These are phyloP conservation scores for Xylaria telfairii DNA, from an alignment of 495 filamentous ascomycete genomes.

Conservation along the genomic window DNA sequence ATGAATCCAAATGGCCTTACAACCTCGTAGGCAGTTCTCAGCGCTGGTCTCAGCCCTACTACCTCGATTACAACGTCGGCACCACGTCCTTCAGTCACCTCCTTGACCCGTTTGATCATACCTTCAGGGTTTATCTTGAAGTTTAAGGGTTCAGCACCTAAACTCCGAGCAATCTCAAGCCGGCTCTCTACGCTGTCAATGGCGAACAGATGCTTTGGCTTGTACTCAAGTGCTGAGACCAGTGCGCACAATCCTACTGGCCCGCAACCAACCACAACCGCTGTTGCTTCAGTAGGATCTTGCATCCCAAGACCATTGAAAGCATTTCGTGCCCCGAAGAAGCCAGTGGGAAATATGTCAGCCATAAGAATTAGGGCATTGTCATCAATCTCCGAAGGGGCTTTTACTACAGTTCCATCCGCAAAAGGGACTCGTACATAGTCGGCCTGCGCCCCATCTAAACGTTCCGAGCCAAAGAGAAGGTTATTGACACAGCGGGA, in stretches of 20 bases:
- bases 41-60: conserved; percentile 82
- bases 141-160: conserved; percentile 89
- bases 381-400: conserved; percentile 76
- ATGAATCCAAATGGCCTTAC: conserved; percentile 88
- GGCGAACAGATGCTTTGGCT: conserved; percentile 81
- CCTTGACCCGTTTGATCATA: conserved; percentile 72
- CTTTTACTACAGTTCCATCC: conserved; percentile 79
- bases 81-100: conserved; percentile 81
- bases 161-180: conserved; percentile 73
- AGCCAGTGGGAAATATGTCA: conserved; percentile 87
- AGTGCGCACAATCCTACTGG: conserved; percentile 89
- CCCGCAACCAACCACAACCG: conserved; percentile 87
- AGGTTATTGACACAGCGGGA: conserved; percentile 78
- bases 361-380: conserved; percentile 87
- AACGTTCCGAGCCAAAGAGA: conserved; percentile 73
- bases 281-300: conserved; percentile 71
- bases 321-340: conserved; percentile 84
- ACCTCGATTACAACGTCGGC: conserved; percentile 93
- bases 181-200: conserved; percentile 83
- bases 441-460: conserved; percentile 92
- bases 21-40: conserved; percentile 84
- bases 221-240: conserved; percentile 79
- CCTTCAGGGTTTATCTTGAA: conserved; percentile 72
- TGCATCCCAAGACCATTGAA: conserved; percentile 69
- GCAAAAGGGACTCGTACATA: conserved; percentile 87